phyloP scores from a whole-genome alignment of 2,329 filamentous ascomycete genomes.

The Leptographium radiaticola region DNA sequence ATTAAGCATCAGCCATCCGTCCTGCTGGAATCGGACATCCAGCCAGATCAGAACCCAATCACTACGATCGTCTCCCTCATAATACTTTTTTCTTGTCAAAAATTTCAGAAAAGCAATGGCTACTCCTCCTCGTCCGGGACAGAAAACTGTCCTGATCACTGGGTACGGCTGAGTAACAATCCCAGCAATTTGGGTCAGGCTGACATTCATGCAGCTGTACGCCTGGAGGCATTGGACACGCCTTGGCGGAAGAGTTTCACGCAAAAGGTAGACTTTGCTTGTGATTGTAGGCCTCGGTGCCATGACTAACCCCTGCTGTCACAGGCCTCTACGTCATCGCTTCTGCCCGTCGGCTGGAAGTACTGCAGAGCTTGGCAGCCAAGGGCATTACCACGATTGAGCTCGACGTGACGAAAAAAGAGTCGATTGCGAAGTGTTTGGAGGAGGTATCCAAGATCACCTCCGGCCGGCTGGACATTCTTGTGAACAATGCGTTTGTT shows the following conservation, averaged over 20 bases:
- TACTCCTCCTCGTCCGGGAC: conserved; percentile 12
- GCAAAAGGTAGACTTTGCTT: conserved; percentile 25
- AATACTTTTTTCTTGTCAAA: not conserved
- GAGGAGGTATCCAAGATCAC: conserved; percentile 33
- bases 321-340: conserved; percentile 42
- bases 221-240: conserved; percentile 44
- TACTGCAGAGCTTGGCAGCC: conserved; percentile 30
- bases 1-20: no score
- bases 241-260: conserved; percentile 39
- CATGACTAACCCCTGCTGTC: not conserved
- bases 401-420: conserved; percentile 39
- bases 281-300: no score
- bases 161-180: conserved; percentile 22
- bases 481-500: conserved; percentile 45
- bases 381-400: conserved; percentile 34
- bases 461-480: conserved; percentile 40
- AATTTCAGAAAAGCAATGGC: not conserved
- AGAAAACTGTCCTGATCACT: conserved; percentile 35
- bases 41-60: no score
- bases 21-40: no score
- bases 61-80: no score
- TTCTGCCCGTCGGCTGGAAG: conserved; percentile 36
- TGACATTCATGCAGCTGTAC: conserved; percentile 30
- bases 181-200: not conserved
- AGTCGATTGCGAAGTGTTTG: conserved; percentile 36